Evolutionary conservation across 495 filamentous ascomycete species (phyloP), one percentile per base, ranked within the genome.

Genomic region (Penicillium argentinense): DNA sequence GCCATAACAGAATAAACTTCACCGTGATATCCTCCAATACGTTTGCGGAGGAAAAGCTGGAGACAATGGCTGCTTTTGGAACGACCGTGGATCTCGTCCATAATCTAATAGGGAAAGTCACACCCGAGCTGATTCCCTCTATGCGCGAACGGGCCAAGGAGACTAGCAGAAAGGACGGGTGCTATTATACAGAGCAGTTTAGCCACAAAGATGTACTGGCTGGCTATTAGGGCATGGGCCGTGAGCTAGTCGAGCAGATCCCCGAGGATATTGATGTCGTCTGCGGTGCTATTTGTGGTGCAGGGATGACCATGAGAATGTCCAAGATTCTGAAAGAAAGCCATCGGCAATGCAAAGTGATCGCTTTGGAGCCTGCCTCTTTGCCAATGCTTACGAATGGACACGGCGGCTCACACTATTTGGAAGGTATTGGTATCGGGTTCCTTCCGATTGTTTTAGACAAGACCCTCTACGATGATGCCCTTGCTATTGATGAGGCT

Each of bases 361-460:
- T 32, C 3, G 53, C 49, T 2, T 11, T 56, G 2, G 53, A 56
- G 24, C 53, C 53, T 3, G 42, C 33, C 1, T 49, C 48, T 21
- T 28, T 41, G 9, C 48, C 54, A 1, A 22, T 39, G 1, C 34
- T 57, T 9, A 49, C 48, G 5, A 34, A 52, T 16, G 49, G 49
- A 9, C 11, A 39, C 3, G 17, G 19, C 1, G 54, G 54, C 3
- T 19, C 16, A 3, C 54, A 57, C 13, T 18, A 24, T 4, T 34
- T 57, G 0, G 54, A 57, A 12, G 54, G 54, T 2, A 49, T 52
- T 39, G 54, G 48, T 1, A 25, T 48, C 9, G 54, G 54, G 4
- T 57, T 45, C 18, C 17, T 57, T 1, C 48, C 49, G 3, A 39
- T 49, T 3, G 44, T 40, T 17, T 18, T 56, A 25, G 33, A 51